Evolutionary conservation across 2,329 filamentous ascomycete genomes (phyloP), one percentile per base, ranked within the genome.

Genomic region (Ascochyta fabae): DNA sequence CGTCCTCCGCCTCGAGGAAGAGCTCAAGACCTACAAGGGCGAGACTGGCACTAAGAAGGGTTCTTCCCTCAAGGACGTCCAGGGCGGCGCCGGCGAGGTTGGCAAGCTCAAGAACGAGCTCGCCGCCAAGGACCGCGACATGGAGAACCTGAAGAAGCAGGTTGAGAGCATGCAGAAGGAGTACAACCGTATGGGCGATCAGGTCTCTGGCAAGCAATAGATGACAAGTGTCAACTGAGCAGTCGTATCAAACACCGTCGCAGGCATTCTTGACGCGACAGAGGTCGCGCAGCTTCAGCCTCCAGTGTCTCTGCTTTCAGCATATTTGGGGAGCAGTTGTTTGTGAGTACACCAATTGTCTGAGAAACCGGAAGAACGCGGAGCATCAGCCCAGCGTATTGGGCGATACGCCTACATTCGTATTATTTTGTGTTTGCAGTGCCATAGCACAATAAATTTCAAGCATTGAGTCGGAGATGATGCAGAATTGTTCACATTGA

Each of bases 141-240:
- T 97, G 66, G 86, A 89, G 78, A 91, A 86, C 53, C 81, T 98
- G 68, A 96, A 96, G 88, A 96, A 96, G 84, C 95, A 99, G 84
- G 86, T 88, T 60, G 86, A 90, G 74, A 90, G 90, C 47, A 83
- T 98, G 58, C 87, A 87, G 76, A 85, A 87, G 73, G 93, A 96
- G 81, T 98, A 97, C 79, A 86, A 91, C 75, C 86, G 88, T 65
- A 83, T 98, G 68, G 88, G 91, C 62, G 93, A 98, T 73, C 87
- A 95, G 82, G 89, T 93, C 67, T 84, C 87, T 56, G 83, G 84
- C 51, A 86, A 84, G 79, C 47, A 86, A 47, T 59, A 62, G 39
- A 59, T 35, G 49, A 12, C 42, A 23, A 23, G 22, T 15, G 33
- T 43, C 39, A 19, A 33, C 58, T 53, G 48, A 59, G 61, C 56